Evolutionary conservation across 164 flowering plant species (phyloP).

Genomic region (Annona squamosa): DNA sequence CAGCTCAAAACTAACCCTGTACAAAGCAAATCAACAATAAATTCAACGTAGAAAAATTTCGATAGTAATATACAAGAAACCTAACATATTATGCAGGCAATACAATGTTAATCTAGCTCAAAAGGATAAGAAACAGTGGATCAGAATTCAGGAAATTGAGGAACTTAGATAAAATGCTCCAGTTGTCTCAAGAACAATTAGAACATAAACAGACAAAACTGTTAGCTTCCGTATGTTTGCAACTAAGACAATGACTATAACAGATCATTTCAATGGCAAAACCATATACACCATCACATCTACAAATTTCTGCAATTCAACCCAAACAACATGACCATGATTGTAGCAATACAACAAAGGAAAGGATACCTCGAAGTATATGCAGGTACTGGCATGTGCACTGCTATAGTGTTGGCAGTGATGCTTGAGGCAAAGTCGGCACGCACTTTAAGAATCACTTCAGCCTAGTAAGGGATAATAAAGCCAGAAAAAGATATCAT

Average conservation of each 20-base stretch:
- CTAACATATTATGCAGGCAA: background rate
- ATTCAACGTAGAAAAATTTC: background rate
- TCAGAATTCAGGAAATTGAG: background rate
- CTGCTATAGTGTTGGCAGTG: conserved; percentile 70
- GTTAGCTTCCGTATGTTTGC: background rate
- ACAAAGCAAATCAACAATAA: background rate
- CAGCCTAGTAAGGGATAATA: conserved; percentile 51
- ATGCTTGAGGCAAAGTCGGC: conserved; percentile 76
- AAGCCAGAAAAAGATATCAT: background rate
- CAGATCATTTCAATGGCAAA: background rate
- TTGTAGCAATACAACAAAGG: background rate
- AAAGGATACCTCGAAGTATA: conserved; percentile 63
- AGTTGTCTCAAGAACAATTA: background rate
- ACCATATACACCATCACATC: background rate
- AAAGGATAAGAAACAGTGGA: background rate
- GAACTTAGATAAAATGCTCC: background rate
- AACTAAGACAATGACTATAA: background rate
- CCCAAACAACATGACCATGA: background rate
- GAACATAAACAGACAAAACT: background rate
- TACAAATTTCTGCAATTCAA: background rate
- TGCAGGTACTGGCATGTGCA: conserved; percentile 82
- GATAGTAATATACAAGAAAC: background rate
- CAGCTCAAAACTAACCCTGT: conserved; percentile 86
- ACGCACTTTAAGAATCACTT: conserved; percentile 72
- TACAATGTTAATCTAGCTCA: background rate